phyloP scores from a whole-genome alignment of 2,329 filamentous ascomycete species.

The Penicillium fuscoglaucum region DNA sequence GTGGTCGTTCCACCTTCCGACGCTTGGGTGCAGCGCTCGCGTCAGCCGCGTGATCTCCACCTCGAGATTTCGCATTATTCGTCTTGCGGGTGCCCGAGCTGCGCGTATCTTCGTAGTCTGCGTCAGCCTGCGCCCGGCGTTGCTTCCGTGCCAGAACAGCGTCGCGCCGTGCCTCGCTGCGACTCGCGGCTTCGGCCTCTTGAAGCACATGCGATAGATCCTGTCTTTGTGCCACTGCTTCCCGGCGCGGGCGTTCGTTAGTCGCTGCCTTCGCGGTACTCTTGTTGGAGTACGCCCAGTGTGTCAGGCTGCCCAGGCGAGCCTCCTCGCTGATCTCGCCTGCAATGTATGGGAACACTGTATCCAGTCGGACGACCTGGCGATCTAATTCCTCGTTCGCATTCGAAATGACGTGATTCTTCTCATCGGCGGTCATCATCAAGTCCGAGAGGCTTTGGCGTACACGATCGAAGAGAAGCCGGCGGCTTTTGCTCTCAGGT shows the following conservation, averaged over 20 bases:
- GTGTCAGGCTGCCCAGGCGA: slow-evolving; percentile 83
- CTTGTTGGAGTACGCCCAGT: slow-evolving; percentile 94
- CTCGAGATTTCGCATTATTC: slow-evolving; percentile 52
- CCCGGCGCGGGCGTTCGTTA: slow-evolving; percentile 73
- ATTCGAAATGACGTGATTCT: slow-evolving; percentile 93
- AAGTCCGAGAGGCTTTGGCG: slow-evolving; percentile 78
- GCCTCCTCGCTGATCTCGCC: slow-evolving; percentile 92
- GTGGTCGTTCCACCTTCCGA: slow-evolving; percentile 73
- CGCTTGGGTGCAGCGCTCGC: slow-evolving; percentile 58
- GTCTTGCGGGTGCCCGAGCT: slow-evolving; percentile 56
- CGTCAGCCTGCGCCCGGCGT: slow-evolving; percentile 70
- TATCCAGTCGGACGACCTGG: slow-evolving; percentile 80
- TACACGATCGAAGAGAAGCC: slow-evolving; percentile 75
- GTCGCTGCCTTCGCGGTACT: slow-evolving; percentile 58
- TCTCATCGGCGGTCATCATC: slow-evolving; percentile 90
- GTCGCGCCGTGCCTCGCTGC: slow-evolving; percentile 82
- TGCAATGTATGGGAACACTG: slow-evolving; percentile 82
- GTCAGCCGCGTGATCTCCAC: slow-evolving; percentile 30
- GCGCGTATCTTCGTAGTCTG: slow-evolving; percentile 71
- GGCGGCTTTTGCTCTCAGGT: slow-evolving; percentile 45
- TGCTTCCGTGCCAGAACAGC: slow-evolving; percentile 75
- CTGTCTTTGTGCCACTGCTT: slow-evolving; percentile 70
- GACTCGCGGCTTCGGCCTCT: slow-evolving; percentile 78
- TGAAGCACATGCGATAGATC: slow-evolving; percentile 68
- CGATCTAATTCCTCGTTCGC: slow-evolving; percentile 86